Evolutionary conservation across 148 eudicot genomes (phyloP), one percentile per base, ranked within the genome.

Genomic region (Rhododendron griersonianum): DNA sequence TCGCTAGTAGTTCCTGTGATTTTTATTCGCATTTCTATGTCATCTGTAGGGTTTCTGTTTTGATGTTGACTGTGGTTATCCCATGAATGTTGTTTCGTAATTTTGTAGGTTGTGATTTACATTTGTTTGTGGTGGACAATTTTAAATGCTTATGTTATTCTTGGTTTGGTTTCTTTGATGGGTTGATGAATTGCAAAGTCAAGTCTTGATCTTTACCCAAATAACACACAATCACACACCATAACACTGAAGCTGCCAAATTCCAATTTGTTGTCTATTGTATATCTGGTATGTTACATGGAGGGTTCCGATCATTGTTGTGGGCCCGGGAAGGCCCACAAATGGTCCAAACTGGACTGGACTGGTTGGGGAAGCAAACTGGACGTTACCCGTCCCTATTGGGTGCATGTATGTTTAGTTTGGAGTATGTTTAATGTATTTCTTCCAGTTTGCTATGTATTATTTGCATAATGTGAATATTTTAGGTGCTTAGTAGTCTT

Each of bases 71-170:
- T 51, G 11, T 57, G 84, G 71, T 19, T 35, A 35, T 81, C 81
- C 19, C 28, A 37, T 81, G 8, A 33, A 18, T 81, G 63, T 51
- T 81, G 69, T 30, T 55, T 81, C 57, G 14, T 81, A 81, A 81
- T 81, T 81, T 81, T 81, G 71, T 33, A 81, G 83, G 83, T 33
- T 81, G 73, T 81, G 84, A 69, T 69, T 28, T 30, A 5, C 15
- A 28, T 5, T 28, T 69, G 37, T 69, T 69, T 69, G 30, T 13
- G 75, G 75, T 69, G 75, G 75, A 69, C 75, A 69, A 69, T 28
- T 41, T 28, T 30, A 28, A 30, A 69, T 69, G 16, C 18, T 28
- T 69, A 63, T 28, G 75, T 69, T 63, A n/a, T 63, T 25, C 37
- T 28, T 69, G 75, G 71, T 55, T 69, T 69, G 75, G 4, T 69